phyloP scores from a whole-genome alignment of 1,284 basidiomycete genomes.

The Vanrija pseudolonga region DNA sequence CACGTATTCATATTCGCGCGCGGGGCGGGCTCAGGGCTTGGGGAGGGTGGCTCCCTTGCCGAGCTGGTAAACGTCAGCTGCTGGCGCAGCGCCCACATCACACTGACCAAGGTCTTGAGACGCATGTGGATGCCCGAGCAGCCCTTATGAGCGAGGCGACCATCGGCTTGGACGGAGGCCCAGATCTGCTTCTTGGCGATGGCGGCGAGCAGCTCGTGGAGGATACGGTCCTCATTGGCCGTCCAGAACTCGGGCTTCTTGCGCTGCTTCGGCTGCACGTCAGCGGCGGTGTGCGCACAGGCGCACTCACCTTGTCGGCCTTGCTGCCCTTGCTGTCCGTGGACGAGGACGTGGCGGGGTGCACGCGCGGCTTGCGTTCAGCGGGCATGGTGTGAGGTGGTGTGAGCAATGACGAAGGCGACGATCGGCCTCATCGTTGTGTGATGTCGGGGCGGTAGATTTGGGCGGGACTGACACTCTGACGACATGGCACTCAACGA shows the following conservation, averaged over 20 bases:
- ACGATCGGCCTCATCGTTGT: too few relatives aligned
- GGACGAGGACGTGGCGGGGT: background rate
- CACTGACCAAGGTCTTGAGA: too few relatives aligned
- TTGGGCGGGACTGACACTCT: too few relatives aligned
- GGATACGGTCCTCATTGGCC: slow-evolving; percentile 15
- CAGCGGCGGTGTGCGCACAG: background rate
- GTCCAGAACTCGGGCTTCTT: slow-evolving; percentile 13
- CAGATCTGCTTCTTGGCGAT: slow-evolving; percentile 7
- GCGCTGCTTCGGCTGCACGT: slow-evolving; percentile 1
- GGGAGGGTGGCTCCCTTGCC: background rate
- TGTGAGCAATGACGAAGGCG: too few relatives aligned
- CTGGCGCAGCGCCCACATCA: too few relatives aligned
- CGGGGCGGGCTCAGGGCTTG: background rate
- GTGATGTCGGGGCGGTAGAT: too few relatives aligned
- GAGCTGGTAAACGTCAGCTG: background rate
- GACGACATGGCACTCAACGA: too few relatives aligned
- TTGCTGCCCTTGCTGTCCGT: background rate
- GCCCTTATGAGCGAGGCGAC: slow-evolving; percentile 20
- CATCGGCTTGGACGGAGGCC: slow-evolving; percentile 18
- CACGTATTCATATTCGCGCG: background rate
- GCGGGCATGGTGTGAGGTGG: too few relatives aligned
- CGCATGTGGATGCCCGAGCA: slow-evolving; percentile 13
- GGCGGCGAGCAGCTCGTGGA: slow-evolving; percentile 6
- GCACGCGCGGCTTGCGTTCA: too few relatives aligned
- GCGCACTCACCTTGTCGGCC: too few relatives aligned